A percentile compares a stretch with the other conserved stretches of the same genome.
These are phyloP conservation scores for Exophiala aquamarina DNA, from an alignment of 2,329 filamentous ascomycete genomes.

Conservation along the genomic window DNA sequence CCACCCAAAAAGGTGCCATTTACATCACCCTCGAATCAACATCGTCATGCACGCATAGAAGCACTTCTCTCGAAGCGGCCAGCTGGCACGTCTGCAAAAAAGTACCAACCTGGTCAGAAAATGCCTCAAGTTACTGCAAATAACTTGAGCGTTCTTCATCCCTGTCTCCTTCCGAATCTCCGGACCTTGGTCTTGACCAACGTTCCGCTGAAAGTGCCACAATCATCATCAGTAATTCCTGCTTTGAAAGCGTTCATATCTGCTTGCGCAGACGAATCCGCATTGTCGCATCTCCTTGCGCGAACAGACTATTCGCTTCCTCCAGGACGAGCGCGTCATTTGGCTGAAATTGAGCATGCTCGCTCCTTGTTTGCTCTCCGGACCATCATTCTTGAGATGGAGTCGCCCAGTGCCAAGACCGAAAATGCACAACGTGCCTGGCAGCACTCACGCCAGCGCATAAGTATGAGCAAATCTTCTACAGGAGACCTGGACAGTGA, in stretches of 20 bases:
- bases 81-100: constrained; percentile 18
- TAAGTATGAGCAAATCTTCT: constrained; percentile 51
- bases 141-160: constrained; percentile 47
- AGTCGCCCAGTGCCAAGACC: constrained; percentile 29
- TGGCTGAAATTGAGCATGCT: constrained; percentile 50
- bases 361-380: constrained; percentile 55
- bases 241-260: constrained; percentile 56
- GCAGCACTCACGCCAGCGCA: constrained; percentile 46
- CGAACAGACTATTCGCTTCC: constrained; percentile 58
- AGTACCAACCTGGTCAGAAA: constrained; percentile 1
- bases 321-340: constrained; percentile 53
- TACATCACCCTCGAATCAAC: constrained; percentile 12
- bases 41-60: constrained; percentile 36
- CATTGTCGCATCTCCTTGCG: constrained; percentile 54
- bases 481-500: constrained; percentile 62
- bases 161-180: constrained; percentile 55
- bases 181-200: constrained; percentile 58
- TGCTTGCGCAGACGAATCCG: constrained; percentile 56
- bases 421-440: constrained; percentile 29
- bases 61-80: constrained; percentile 41
- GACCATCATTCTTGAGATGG: constrained; percentile 58
- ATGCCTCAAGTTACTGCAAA: constrained; percentile 31
- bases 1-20: neutral
- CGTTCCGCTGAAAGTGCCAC: constrained; percentile 48
- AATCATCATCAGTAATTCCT: constrained; percentile 42